Evolutionary conservation across 352 stramenopile species (phyloP), one percentile per base, ranked within the genome.

Genomic region (Phytophthora melonis): DNA sequence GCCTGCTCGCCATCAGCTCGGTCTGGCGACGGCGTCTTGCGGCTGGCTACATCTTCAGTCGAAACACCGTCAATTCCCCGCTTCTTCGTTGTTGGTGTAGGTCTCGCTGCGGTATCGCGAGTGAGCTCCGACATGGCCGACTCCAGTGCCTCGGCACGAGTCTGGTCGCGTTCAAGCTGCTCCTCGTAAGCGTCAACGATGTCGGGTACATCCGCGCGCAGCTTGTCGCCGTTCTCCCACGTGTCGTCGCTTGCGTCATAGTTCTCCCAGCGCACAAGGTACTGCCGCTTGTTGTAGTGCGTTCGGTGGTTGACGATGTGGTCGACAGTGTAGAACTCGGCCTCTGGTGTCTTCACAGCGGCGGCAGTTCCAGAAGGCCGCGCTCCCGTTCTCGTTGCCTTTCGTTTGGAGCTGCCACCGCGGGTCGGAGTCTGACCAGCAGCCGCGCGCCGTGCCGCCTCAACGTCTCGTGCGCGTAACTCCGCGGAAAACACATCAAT

Each of bases 161-260:
- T 18, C 52, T 19, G 39, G 3, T 59, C 30, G 10, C 59, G 63
- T 23, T 68, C 45, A n/a, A 74, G 21, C 55, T 79, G 30, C 3
- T 61, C 25, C 49, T 93, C 84, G 45, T 94, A 94, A 8, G 84
- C 76, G 8, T 88, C 57, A 5, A 93, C 84, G 30, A 92, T 75
- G 1, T 81, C 74, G 3, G 79, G 72, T 0, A 93, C 84, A 58
- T 94, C 80, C 8, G 47, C 53, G 21, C 83, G 81, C 18, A 93
- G 71, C 63, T 86, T 84, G 3, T 74, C 43, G 2, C 77, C 84
- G 23, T 74, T 39, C 57, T 94, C 85, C 85, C 85, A 94, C 25
- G 85, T 93, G 70, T 94, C 87, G 52, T 90, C 79, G 43, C 77
- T 83, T 27, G 78, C 78, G 45, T 84, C 76, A 68, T 93, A 94